phyloP scores from a whole-genome alignment of 345 rosid species.

The Brassica incana region DNA sequence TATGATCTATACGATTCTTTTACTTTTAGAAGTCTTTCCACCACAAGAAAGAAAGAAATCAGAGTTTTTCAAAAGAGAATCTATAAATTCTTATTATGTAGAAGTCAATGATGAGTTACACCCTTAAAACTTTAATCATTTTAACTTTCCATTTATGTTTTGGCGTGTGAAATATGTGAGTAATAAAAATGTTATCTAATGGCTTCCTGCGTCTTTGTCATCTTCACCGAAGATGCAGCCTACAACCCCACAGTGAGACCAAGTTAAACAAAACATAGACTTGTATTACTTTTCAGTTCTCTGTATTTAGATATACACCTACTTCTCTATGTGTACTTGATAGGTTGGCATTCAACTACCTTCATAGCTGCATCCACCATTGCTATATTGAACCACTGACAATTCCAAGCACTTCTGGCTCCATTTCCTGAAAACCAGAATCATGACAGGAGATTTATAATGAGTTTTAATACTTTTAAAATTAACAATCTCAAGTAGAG shows the following conservation, averaged over 20 bases:
- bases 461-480: not conserved
- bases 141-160: too few relatives aligned
- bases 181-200: too few relatives aligned
- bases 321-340: not conserved
- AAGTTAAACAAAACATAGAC: not conserved
- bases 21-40: too few relatives aligned
- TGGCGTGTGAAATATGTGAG: too few relatives aligned
- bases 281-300: not conserved
- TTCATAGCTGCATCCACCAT: slow-evolving; percentile 89
- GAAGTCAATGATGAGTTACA: too few relatives aligned
- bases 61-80: too few relatives aligned
- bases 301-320: not conserved
- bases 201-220: slow-evolving; percentile 56
- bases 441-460: slow-evolving; percentile 28
- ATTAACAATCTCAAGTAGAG: slow-evolving; percentile 14
- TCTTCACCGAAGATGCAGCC: slow-evolving; percentile 66
- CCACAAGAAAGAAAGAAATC: too few relatives aligned
- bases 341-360: slow-evolving; percentile 43
- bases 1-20: too few relatives aligned
- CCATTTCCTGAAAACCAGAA: slow-evolving; percentile 54
- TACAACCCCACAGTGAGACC: slow-evolving; percentile 39
- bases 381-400: slow-evolving; percentile 57
- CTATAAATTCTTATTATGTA: too few relatives aligned
- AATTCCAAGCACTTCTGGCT: slow-evolving; percentile 59
- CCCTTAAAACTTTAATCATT: too few relatives aligned